phyloP scores from a whole-genome alignment of 164 flowering plant species.

The Berberis thunbergii region DNA sequence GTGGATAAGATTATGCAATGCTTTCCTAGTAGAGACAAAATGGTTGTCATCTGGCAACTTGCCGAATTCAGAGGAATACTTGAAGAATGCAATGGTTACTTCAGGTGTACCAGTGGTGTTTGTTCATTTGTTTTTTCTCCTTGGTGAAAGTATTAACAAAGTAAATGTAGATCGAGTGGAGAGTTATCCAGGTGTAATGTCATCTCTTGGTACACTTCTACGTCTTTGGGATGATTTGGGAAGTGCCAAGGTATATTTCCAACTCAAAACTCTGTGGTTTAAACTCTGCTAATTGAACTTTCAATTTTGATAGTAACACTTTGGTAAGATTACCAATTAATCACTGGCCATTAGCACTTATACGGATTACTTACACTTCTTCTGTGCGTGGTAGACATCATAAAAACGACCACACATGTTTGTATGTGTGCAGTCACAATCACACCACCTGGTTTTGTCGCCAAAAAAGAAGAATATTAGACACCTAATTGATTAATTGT shows the following conservation, averaged over 20 bases:
- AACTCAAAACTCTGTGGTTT: neutral
- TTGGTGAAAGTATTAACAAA: conserved; percentile 28
- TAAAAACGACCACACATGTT: too few relatives aligned
- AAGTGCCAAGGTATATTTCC: conserved; percentile 12
- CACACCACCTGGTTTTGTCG: too few relatives aligned
- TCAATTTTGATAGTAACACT: too few relatives aligned
- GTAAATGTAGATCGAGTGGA: conserved; percentile 8
- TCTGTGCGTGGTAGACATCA: too few relatives aligned
- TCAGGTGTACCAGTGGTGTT: conserved; percentile 38
- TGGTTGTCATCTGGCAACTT: conserved; percentile 33
- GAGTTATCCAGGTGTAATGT: conserved; percentile 5
- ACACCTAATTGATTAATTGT: too few relatives aligned
- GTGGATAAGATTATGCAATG: conserved; percentile 42
- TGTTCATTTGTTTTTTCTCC: conserved; percentile 36
- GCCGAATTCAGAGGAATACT: conserved; percentile 34
- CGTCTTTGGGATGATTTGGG: conserved; percentile 30
- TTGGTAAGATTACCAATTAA: too few relatives aligned
- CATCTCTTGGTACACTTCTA: conserved; percentile 15
- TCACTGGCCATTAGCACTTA: too few relatives aligned
- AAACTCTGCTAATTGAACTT: too few relatives aligned
- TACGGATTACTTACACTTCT: too few relatives aligned
- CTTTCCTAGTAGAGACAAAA: conserved; percentile 49
- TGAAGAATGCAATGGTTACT: conserved; percentile 23
- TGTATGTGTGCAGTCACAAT: too few relatives aligned
- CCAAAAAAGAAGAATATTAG: too few relatives aligned